These are phyloP conservation scores for Pyrrhoderma noxium DNA, from an alignment of 1,284 basidiomycete genomes.

Conservation along the genomic window DNA sequence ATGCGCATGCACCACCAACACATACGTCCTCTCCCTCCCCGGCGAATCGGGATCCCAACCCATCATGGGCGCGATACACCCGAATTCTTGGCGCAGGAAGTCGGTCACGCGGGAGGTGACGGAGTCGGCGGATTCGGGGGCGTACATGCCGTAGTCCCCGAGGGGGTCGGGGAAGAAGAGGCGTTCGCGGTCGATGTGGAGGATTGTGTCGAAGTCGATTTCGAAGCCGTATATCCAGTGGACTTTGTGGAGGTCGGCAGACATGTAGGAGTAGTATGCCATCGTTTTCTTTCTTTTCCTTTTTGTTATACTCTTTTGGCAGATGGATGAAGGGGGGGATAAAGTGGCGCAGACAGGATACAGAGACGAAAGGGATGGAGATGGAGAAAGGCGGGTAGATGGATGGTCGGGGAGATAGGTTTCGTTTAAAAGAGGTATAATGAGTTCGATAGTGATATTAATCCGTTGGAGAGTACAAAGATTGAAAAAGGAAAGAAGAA, in stretches of 20 bases:
- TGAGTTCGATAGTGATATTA: no score
- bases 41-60: conserved; percentile 10
- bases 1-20: conserved; percentile 3
- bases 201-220: conserved; percentile 2
- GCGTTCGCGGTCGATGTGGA: conserved; percentile 1
- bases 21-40: conserved; percentile 2
- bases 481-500: no score
- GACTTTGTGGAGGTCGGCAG: not conserved
- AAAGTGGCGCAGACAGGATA: no score
- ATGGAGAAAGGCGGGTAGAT: no score
- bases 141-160: not conserved
- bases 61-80: conserved; percentile 6
- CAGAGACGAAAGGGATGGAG: no score
- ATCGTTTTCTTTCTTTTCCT: not conserved
- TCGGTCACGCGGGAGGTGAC: conserved; percentile 1
- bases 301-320: no score
- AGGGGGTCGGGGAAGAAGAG: not conserved
- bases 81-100: conserved; percentile 1
- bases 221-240: conserved; percentile 9
- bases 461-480: no score
- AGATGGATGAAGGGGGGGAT: no score
- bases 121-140: not conserved
- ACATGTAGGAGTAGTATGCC: conserved; percentile 8
- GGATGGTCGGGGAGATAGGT: no score
- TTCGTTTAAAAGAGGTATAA: no score